Percentiles rank a stretch among this genome's conserved stretches.
phyloP scores from a whole-genome alignment of 139 green algal genomes.

The Dunaliella primolecta region DNA sequence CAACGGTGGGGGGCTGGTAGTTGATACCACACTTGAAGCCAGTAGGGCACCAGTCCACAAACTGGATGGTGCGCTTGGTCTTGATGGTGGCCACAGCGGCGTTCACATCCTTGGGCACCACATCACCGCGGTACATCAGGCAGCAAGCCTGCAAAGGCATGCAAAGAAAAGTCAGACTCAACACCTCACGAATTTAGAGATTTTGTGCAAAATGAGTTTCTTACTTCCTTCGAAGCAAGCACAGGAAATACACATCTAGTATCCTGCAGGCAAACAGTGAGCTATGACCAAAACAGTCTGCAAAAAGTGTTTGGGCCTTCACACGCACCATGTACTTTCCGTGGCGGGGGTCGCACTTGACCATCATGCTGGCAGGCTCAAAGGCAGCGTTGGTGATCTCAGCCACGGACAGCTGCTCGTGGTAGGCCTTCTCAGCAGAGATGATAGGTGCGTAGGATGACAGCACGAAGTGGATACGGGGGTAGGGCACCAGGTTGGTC shows the following conservation, averaged over 20 bases:
- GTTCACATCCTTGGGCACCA: slow-evolving; percentile 99
- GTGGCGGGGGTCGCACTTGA: slow-evolving; percentile 95
- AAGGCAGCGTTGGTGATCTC: slow-evolving; percentile 98
- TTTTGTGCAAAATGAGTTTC: no score
- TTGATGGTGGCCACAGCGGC: slow-evolving; percentile 96
- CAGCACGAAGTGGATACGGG: slow-evolving; percentile 99
- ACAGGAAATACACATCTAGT: no score
- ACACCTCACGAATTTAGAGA: no score
- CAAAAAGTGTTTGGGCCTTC: no score
- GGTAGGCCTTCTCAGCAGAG: slow-evolving; percentile 98
- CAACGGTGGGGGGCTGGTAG: slow-evolving; percentile 99
- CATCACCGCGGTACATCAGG: slow-evolving; percentile 99
- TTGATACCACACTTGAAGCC: slow-evolving; percentile 99
- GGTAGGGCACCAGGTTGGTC: slow-evolving; percentile 99
- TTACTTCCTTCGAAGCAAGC: no score
- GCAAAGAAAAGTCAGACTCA: no score
- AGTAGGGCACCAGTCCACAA: slow-evolving; percentile 98
- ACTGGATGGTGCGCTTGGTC: slow-evolving; percentile 99
- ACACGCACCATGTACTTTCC: slow-evolving; percentile 91
- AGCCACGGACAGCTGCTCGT: slow-evolving; percentile 96
- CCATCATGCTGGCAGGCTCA: slow-evolving; percentile 96
- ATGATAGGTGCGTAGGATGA: slow-evolving; percentile 96
- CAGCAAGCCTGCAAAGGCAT: slow-evolving; percentile 79
- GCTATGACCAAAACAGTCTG: no score
- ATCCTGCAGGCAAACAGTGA: no score